Evolutionary conservation across 768 basidiomycete species (phyloP).

Genomic region (Collybia mongolica): DNA sequence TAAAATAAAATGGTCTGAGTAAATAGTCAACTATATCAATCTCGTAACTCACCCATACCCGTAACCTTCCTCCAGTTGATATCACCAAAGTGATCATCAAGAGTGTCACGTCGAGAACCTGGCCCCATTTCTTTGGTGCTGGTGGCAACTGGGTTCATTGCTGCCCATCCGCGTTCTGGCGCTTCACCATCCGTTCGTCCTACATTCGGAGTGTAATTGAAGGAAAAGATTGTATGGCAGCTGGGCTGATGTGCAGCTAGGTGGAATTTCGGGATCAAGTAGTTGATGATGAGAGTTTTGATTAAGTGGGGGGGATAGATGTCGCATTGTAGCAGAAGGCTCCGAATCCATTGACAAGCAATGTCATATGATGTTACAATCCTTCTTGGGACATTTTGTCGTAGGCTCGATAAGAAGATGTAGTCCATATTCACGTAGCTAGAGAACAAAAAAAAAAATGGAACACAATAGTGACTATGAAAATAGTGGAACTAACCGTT

Average conservation of each 20-base stretch:
- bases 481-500: conserved; percentile 18
- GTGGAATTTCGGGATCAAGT: not conserved
- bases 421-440: conserved; percentile 26
- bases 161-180: conserved; percentile 19
- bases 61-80: conserved; percentile 24
- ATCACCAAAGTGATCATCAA: conserved; percentile 25
- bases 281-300: not conserved
- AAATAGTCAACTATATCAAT: not conserved
- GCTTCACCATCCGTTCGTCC: not conserved
- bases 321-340: not conserved
- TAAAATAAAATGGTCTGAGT: not conserved
- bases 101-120: not conserved
- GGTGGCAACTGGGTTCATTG: conserved; percentile 20
- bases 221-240: not conserved
- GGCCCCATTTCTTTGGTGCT: conserved; percentile 16
- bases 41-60: not conserved
- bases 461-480: not conserved
- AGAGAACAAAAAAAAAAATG: too few relatives aligned
- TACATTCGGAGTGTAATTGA: not conserved
- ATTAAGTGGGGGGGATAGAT: conserved; percentile 4
- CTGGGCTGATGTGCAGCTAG: not conserved
- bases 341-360: conserved; percentile 16
- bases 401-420: conserved; percentile 13
- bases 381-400: not conserved
- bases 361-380: conserved; percentile 18